Conservation (phyloP, 805 yeast genomes). For the Zygosaccharomyces pseudorouxii region DNA sequence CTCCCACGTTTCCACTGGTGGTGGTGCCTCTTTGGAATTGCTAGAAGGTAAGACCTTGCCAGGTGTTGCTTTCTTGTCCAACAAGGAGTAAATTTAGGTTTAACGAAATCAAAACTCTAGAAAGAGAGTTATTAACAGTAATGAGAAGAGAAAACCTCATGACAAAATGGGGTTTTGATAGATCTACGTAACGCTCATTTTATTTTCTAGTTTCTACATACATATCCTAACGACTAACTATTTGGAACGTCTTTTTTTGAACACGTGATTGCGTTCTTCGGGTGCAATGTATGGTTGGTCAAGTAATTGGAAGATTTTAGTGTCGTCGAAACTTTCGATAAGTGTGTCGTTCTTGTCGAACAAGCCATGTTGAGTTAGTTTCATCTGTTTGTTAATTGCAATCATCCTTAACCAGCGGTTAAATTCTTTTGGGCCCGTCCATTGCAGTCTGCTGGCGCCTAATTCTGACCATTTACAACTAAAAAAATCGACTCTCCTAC, state of each 20-base stretch:
- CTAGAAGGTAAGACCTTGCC: constrained; percentile 98
- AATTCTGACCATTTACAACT: constrained; percentile 30
- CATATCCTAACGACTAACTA: constrained; percentile 1
- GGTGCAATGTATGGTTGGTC: constrained; percentile 21
- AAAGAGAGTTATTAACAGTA: neutral
- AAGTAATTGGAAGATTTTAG: constrained; percentile 24
- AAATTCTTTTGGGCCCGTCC: constrained; percentile 32
- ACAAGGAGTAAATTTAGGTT: constrained; percentile 42
- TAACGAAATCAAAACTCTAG: neutral
- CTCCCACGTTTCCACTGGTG: constrained; percentile 98
- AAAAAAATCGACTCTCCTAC: constrained; percentile 33
- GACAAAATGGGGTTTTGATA: constrained; percentile 5
- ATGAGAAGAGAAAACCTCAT: neutral
- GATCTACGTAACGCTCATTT: constrained; percentile 7
- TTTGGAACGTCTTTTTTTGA: constrained; percentile 10
- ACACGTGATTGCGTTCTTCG: constrained; percentile 13
- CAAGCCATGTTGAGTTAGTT: constrained; percentile 33
- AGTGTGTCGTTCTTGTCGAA: constrained; percentile 18
- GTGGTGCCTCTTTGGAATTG: constrained; percentile 98
- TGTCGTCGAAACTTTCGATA: constrained; percentile 28
- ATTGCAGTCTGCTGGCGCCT: constrained; percentile 33
- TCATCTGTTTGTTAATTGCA: constrained; percentile 28
- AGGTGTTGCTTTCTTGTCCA: constrained; percentile 91
- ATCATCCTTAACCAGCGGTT: constrained; percentile 28
- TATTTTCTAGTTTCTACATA: neutral